Percentiles rank a stretch among this genome's conserved stretches.
phyloP scores from a whole-genome alignment of 2,329 filamentous ascomycete genomes.

The Penicillium hesseltinei region DNA sequence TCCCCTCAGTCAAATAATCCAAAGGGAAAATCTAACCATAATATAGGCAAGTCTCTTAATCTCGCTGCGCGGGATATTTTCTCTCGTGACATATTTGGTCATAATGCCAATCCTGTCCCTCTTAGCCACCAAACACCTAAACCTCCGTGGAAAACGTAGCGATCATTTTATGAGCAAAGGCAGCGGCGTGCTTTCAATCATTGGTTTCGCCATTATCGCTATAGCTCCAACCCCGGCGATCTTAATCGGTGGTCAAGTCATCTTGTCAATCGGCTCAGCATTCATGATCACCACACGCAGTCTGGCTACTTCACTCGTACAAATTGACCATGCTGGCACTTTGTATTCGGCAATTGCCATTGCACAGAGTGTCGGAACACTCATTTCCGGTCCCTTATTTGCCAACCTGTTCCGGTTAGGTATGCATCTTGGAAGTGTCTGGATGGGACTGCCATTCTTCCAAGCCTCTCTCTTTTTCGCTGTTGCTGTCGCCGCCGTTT shows the following conservation, averaged over 20 bases:
- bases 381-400: constrained; percentile 29
- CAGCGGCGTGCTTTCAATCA: constrained; percentile 17
- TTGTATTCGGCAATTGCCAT: constrained; percentile 30
- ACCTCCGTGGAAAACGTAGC: constrained; percentile 20
- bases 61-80: constrained; percentile 26
- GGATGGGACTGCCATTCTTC: constrained; percentile 31
- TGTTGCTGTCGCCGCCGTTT: constrained; percentile 15
- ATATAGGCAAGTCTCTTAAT: constrained; percentile 30
- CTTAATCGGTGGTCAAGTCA: constrained; percentile 23
- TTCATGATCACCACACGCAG: constrained; percentile 26
- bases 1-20: no score
- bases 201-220: constrained; percentile 23
- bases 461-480: constrained; percentile 21
- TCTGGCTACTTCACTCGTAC: constrained; percentile 28
- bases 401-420: constrained; percentile 28
- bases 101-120: constrained; percentile 24
- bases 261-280: constrained; percentile 27
- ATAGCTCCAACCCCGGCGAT: constrained; percentile 17
- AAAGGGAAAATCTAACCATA: constrained; percentile 5
- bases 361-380: constrained; percentile 18
- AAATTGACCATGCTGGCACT: constrained; percentile 27
- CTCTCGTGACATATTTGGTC: constrained; percentile 22
- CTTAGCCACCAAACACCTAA: constrained; percentile 15
- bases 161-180: constrained; percentile 25
- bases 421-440: constrained; percentile 26